These are phyloP conservation scores for Colletotrichum eremochloae DNA, from an alignment of 2,329 filamentous ascomycete species.

Conservation along the genomic window DNA sequence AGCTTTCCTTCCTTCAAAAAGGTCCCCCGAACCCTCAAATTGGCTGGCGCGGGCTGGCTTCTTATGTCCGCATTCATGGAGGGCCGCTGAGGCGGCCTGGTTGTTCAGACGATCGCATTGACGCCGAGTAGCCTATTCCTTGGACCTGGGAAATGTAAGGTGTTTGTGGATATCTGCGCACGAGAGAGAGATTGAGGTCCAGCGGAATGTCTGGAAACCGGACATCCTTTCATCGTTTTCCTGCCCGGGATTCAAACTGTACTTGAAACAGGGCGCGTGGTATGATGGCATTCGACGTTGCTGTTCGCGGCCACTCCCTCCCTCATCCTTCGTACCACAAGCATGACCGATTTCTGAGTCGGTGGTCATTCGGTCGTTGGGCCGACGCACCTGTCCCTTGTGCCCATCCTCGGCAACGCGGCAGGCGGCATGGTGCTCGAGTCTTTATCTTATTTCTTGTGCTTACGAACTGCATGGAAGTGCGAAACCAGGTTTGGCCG, in stretches of 20 bases:
- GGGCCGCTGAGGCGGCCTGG: slow-evolving; percentile 1
- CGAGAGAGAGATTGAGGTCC: background rate
- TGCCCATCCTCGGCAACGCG: slow-evolving; percentile 15
- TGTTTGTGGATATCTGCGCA: background rate
- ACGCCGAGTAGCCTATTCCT: slow-evolving; percentile 29
- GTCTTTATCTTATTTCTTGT: background rate
- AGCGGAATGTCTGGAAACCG: background rate
- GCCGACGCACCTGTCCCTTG: slow-evolving; percentile 19
- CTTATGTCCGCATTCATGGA: slow-evolving; percentile 5
- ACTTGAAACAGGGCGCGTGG: slow-evolving; percentile 21
- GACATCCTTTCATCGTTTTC: background rate
- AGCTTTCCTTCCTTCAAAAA: background rate
- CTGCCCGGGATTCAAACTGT: background rate
- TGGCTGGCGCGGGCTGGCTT: slow-evolving; percentile 24
- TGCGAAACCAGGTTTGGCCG: background rate
- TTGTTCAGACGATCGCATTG: slow-evolving; percentile 33
- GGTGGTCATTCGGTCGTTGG: slow-evolving; percentile 18
- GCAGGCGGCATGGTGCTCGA: slow-evolving; percentile 4
- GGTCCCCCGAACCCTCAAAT: slow-evolving; percentile 12
- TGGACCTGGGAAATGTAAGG: slow-evolving; percentile 28
- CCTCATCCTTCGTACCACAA: slow-evolving; percentile 8
- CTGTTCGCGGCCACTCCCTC: slow-evolving; percentile 1
- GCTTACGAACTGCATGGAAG: background rate
- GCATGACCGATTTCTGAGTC: background rate
- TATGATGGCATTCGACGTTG: slow-evolving; percentile 29